Evolutionary conservation across 2,329 filamentous ascomycete species (phyloP), one percentile per base, ranked within the genome.

Genomic region (Nemania sp.): DNA sequence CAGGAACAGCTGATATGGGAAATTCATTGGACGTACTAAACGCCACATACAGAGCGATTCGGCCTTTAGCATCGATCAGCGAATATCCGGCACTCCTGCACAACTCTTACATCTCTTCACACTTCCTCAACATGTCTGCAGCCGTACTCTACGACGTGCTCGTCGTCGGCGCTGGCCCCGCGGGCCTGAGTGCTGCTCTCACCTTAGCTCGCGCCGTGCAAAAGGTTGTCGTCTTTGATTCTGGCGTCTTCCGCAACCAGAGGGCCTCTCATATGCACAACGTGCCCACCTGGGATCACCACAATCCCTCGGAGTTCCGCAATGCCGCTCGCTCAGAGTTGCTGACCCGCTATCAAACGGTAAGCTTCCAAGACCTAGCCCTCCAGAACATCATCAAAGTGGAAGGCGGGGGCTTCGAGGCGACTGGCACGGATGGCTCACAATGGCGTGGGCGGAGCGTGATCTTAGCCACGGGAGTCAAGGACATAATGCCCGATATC

Each of bases 171-270:
- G 54, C 32, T 5, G 46, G 54, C 15, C 54, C 25, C n/a, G 54
- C 54, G 21, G 54, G 54, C n/a, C 46, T 56, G n/a, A 40, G 32
- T 10, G 46, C 54, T 13, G 45, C 54, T 11, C 25, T 56, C n/a
- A 49, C 54, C 2, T 15, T 49, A 32, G 40, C 25, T 34, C 54
- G 54, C 29, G 35, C 20, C 17, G 35, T 49, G 10, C 37, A 43
- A 4, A 56, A 25, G 7, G 32, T 20, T 2, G 25, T 43, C 7
- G 25, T 56, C 1, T 56, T 56, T 18, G 54, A 56, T 32, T 42
- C 45, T 1, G n/a, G 25, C 18, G 12, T 18, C 5, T 37, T 35
- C 13, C 54, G 45, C 11, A 50, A 49, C n/a, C 9, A 40, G 11
- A 34, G 37, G n/a, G 13, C 46, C 12, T 29, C 34, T 2, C 37